Conservation (phyloP, 2,329 filamentous ascomycete genomes). For the Decorospora gaudefroyi region DNA sequence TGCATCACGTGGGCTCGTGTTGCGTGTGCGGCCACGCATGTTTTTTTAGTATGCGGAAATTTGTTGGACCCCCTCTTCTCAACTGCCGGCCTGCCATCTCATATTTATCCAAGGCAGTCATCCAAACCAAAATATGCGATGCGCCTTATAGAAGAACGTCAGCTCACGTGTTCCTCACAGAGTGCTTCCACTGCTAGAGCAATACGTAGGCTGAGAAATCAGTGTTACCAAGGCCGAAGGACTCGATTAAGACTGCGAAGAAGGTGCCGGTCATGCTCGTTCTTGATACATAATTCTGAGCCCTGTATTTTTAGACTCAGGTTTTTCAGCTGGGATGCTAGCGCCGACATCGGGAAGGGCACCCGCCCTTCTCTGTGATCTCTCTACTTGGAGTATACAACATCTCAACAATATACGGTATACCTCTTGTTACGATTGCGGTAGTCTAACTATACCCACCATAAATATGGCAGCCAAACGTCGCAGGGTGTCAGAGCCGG, state of each 20-base stretch:
- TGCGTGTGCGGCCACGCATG: background rate
- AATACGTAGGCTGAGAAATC: conserved; percentile 40
- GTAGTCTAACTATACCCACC: background rate
- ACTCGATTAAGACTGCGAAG: conserved; percentile 35
- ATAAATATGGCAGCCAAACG: conserved; percentile 14
- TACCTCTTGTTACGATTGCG: background rate
- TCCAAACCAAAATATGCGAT: too few species aligned
- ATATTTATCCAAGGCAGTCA: background rate
- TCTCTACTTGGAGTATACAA: too few species aligned
- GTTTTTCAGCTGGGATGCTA: conserved; percentile 28
- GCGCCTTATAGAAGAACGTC: background rate
- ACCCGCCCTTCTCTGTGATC: too few species aligned
- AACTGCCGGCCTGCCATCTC: too few species aligned
- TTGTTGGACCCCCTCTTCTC: background rate
- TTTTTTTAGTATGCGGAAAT: too few species aligned
- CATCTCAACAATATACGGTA: too few species aligned
- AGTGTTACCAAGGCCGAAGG: conserved; percentile 31
- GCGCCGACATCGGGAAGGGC: too few species aligned
- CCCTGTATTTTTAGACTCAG: conserved; percentile 35
- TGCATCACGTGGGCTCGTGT: background rate
- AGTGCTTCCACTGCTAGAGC: conserved; percentile 44
- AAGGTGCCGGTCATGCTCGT: conserved; percentile 39
- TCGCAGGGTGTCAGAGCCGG: conserved; percentile 3
- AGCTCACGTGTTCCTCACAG: conserved; percentile 11
- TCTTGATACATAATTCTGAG: conserved; percentile 39